Conservation (phyloP, 345 rosid genomes). For the Rhizophora apiculata region DNA sequence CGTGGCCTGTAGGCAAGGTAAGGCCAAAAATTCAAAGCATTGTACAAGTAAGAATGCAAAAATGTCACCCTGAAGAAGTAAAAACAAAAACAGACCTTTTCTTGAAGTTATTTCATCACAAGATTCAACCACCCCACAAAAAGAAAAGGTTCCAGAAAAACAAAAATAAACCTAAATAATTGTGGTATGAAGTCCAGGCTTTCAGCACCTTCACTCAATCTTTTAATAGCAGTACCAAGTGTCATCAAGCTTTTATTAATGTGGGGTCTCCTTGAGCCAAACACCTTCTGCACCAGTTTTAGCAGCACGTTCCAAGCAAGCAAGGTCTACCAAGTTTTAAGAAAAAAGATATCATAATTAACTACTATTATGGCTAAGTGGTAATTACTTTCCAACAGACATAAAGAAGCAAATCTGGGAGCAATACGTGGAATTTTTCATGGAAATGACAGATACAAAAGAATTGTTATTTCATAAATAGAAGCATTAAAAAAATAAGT, state of each 20-base stretch:
- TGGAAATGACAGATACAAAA: neutral
- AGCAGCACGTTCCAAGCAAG: slow-evolving; percentile 96
- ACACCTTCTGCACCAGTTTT: slow-evolving; percentile 99
- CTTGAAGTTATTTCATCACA: slow-evolving; percentile 81
- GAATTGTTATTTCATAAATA: neutral
- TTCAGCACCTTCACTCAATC: slow-evolving; percentile 94
- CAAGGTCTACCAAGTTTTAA: slow-evolving; percentile 93
- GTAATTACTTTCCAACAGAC: too few species aligned
- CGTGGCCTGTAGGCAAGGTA: too few species aligned
- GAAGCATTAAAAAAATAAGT: neutral
- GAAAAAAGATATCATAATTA: slow-evolving; percentile 15
- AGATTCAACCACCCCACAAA: slow-evolving; percentile 16
- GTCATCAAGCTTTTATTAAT: slow-evolving; percentile 97
- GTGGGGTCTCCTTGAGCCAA: slow-evolving; percentile 91
- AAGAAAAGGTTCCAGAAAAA: neutral
- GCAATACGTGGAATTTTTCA: neutral
- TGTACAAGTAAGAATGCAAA: too few species aligned
- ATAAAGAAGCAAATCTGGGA: neutral
- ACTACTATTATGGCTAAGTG: slow-evolving; percentile 2
- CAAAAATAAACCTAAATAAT: neutral
- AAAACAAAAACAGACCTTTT: slow-evolving; percentile 53
- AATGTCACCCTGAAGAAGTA: neutral
- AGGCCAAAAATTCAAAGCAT: too few species aligned
- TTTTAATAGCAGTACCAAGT: slow-evolving; percentile 90
- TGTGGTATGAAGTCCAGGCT: slow-evolving; percentile 66